phyloP scores from a whole-genome alignment of 106 monocot species.

The Vanilla planifolia region DNA sequence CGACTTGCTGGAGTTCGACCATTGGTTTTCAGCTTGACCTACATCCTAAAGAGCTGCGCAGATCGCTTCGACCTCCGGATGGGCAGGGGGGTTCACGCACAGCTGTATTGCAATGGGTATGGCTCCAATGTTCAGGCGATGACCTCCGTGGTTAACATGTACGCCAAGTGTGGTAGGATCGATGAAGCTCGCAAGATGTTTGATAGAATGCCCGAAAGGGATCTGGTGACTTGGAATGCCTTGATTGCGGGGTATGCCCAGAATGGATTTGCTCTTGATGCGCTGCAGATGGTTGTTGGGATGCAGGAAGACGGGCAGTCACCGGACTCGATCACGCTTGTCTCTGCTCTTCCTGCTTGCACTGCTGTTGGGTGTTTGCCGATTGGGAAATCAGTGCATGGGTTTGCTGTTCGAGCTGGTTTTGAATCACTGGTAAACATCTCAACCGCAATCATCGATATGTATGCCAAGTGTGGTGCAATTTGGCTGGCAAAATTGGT shows the following conservation, averaged over 20 bases:
- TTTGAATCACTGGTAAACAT: constrained; percentile 44
- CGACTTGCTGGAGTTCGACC: constrained; percentile 22
- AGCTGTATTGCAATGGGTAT: constrained; percentile 41
- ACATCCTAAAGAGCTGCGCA: constrained; percentile 62
- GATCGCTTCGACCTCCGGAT: constrained; percentile 28
- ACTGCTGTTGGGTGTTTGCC: constrained; percentile 24
- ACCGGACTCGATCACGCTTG: constrained; percentile 61
- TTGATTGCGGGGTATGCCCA: constrained; percentile 57
- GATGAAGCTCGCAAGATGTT: constrained; percentile 45
- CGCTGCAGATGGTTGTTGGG: constrained; percentile 34
- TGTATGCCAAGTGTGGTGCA: constrained; percentile 53
- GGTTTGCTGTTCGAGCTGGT: constrained; percentile 37
- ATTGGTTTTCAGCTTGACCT: constrained; percentile 44
- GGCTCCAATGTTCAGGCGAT: constrained; percentile 34
- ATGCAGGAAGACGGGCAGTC: constrained; percentile 32
- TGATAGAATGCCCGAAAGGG: constrained; percentile 47
- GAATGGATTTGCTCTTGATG: constrained; percentile 33
- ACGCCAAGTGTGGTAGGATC: constrained; percentile 49
- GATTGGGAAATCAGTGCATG: constrained; percentile 46
- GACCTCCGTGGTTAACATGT: constrained; percentile 70
- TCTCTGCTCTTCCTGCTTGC: constrained; percentile 60
- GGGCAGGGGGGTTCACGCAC: constrained; percentile 59
- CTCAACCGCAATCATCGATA: constrained; percentile 48
- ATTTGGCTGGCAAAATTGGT: constrained; percentile 42
- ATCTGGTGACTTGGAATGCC: constrained; percentile 80